A percentile compares a stretch with the other conserved stretches of the same genome.
These are phyloP conservation scores for Collybia mongolica DNA, from an alignment of 768 basidiomycete genomes.

Conservation along the genomic window DNA sequence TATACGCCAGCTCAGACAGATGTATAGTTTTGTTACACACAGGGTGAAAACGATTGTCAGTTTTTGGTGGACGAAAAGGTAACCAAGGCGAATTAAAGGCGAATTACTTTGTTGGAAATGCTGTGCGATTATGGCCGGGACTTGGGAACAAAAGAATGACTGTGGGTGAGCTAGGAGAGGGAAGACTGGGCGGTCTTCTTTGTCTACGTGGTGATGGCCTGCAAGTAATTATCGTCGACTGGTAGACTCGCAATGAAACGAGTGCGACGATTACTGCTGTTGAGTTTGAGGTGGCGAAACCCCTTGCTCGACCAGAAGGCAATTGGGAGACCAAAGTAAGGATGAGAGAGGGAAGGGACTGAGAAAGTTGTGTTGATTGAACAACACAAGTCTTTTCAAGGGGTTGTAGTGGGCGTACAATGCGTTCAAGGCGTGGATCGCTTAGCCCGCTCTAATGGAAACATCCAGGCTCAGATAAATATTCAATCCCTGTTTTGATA, in stretches of 20 bases:
- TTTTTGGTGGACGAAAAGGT: slow-evolving; percentile 12
- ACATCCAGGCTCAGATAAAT: slow-evolving; percentile 44
- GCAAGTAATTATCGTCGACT: slow-evolving; percentile 22
- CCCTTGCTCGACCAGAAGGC: slow-evolving; percentile 30
- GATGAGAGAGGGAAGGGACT: slow-evolving; percentile 20
- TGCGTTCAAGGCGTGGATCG: slow-evolving; percentile 52
- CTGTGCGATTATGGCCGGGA: slow-evolving; percentile 16
- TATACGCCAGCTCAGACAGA: no score
- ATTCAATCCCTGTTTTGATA: slow-evolving; percentile 56
- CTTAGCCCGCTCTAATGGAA: slow-evolving; percentile 43
- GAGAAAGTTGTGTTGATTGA: slow-evolving; percentile 43
- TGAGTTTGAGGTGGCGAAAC: slow-evolving; percentile 29
- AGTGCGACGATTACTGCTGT: slow-evolving; percentile 32
- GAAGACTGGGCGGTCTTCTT: slow-evolving; percentile 18
- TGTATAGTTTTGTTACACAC: no score
- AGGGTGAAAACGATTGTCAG: slow-evolving; percentile 18
- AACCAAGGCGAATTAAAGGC: slow-evolving; percentile 24
- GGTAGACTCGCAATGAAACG: slow-evolving; percentile 55
- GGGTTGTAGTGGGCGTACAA: slow-evolving; percentile 40
- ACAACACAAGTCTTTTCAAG: slow-evolving; percentile 52
- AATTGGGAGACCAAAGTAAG: slow-evolving; percentile 27
- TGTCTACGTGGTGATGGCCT: slow-evolving; percentile 10
- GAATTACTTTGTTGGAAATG: slow-evolving; percentile 28
- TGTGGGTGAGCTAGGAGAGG: slow-evolving; percentile 36
- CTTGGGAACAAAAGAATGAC: slow-evolving; percentile 45